These are phyloP conservation scores for Tolypocladium paradoxum DNA, from an alignment of 2,329 filamentous ascomycete species.

Conservation along the genomic window DNA sequence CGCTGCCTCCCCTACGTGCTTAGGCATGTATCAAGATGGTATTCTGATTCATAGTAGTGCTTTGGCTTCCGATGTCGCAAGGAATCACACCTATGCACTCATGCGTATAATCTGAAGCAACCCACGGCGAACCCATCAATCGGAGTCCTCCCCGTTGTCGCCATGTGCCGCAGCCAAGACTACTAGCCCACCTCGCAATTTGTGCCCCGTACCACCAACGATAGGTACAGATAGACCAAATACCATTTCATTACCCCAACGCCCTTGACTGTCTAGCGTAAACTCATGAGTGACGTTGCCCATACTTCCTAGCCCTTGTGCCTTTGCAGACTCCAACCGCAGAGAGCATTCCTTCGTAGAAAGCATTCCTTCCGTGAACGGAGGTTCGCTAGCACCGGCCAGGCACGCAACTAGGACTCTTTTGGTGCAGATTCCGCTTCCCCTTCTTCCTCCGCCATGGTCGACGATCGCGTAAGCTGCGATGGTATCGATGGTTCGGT, in stretches of 20 bases:
- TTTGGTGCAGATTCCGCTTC: conserved; percentile 7
- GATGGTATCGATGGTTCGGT: conserved; percentile 40
- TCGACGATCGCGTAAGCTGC: conserved; percentile 35
- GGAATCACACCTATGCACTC: background rate
- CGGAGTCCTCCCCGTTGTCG: background rate
- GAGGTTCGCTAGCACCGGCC: background rate
- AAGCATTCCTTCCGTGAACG: background rate
- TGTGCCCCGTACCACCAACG: background rate
- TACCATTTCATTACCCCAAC: background rate
- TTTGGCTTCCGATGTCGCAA: background rate
- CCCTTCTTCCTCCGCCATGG: conserved; percentile 28
- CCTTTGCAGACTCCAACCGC: background rate
- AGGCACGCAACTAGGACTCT: conserved; percentile 4
- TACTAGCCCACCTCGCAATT: background rate
- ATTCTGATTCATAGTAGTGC: background rate
- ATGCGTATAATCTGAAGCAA: background rate
- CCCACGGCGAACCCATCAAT: background rate
- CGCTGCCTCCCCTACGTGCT: background rate
- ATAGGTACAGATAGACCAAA: background rate
- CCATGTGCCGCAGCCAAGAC: background rate
- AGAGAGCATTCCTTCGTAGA: background rate
- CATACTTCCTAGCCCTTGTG: background rate
- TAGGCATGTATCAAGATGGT: too few relatives aligned
- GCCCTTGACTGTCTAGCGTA: background rate
- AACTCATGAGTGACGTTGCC: background rate